These are phyloP conservation scores for Beauveria caledonica DNA, from an alignment of 2,329 filamentous ascomycete species.

Conservation along the genomic window DNA sequence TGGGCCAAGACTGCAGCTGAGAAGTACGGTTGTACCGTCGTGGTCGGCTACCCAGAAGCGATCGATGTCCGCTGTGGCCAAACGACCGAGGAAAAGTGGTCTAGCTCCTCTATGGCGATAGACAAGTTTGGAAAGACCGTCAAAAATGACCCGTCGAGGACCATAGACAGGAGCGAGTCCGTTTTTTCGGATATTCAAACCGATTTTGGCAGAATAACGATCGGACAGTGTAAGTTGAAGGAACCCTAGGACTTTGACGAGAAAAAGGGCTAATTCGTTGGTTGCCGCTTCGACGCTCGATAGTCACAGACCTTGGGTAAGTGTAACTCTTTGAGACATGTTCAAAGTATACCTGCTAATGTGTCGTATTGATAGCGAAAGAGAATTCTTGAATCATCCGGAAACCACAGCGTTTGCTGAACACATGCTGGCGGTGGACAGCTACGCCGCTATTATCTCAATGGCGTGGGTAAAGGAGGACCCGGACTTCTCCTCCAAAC, in stretches of 20 bases:
- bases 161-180: conserved; percentile 43
- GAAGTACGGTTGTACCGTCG: conserved; percentile 58
- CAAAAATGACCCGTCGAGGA: conserved; percentile 51
- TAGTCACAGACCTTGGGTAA: not conserved
- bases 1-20: conserved; percentile 63
- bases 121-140: conserved; percentile 51
- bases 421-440: conserved; percentile 43
- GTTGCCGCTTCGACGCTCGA: not conserved
- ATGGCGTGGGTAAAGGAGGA: conserved; percentile 70
- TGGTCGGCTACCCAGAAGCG: conserved; percentile 67
- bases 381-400: not conserved
- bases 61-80: conserved; percentile 43
- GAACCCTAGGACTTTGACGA: too few relatives aligned
- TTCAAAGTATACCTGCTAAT: not conserved
- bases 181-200: conserved; percentile 35
- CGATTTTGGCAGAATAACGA: conserved; percentile 36
- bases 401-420: conserved; percentile 23
- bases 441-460: conserved; percentile 57
- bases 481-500: conserved; percentile 38
- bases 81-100: conserved; percentile 38
- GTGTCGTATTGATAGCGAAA: not conserved
- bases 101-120: conserved; percentile 46
- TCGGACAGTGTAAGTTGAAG: conserved; percentile 39
- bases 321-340: not conserved
- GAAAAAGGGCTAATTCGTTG: not conserved